A percentile compares a stretch with the other conserved stretches of the same genome.
Conservation (phyloP, 139 green algal species). For the Edaphochlamys debaryana region DNA sequence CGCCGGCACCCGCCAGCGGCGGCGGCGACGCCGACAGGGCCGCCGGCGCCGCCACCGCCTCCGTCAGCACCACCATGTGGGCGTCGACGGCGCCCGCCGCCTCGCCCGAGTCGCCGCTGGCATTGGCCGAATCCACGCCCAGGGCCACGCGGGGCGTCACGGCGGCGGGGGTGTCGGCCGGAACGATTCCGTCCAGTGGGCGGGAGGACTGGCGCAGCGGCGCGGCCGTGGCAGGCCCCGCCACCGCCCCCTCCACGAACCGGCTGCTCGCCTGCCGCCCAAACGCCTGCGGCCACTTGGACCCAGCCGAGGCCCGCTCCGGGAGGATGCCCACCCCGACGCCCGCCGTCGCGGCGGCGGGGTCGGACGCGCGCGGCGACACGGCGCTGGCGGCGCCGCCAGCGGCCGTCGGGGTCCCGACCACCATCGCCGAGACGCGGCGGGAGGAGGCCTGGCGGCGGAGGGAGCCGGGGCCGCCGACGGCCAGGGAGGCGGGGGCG, state of each 20-base stretch:
- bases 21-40: not conserved
- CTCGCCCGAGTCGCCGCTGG: not conserved
- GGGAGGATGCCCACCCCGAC: not conserved
- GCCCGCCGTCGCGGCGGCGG: not conserved
- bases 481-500: too few relatives aligned
- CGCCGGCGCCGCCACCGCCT: not conserved
- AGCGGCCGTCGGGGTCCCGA: too few relatives aligned
- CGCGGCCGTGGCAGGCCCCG: not conserved
- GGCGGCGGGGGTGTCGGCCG: too few relatives aligned
- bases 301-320: too few relatives aligned
- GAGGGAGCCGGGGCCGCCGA: not conserved
- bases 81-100: not conserved
- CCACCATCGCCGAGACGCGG: not conserved
- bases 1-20: too few relatives aligned
- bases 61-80: not conserved
- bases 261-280: not conserved
- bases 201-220: too few relatives aligned
- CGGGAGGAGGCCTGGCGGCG: not conserved
- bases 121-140: not conserved
- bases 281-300: not conserved
- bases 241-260: slow-evolving; percentile 25
- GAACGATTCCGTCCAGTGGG: too few relatives aligned
- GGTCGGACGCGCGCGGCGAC: not conserved
- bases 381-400: not conserved
- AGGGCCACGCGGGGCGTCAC: too few relatives aligned